Base-by-base conservation (phyloP, 208 protist genomes). In the Wallacemonas collosoma region DNA sequence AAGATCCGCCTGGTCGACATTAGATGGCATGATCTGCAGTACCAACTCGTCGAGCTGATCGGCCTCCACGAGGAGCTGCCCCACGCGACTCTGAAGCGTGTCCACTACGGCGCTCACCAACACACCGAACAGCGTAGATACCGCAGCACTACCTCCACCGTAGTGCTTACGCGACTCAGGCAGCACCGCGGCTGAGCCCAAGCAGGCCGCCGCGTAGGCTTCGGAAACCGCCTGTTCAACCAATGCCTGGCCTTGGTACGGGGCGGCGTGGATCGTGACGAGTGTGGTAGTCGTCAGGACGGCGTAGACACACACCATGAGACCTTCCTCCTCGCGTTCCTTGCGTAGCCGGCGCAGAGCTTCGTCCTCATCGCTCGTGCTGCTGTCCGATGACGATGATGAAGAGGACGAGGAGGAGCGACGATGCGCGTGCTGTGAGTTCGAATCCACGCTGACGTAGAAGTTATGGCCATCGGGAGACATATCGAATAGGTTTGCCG, bases 31-130 rank as follows among this genome's bases (percentile, higher is more conserved):
- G 38, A 95, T 89, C 63, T 93, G 82, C 67, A 95, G 82, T 17
- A 93, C 88, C 7, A 95, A 76, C 77, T 95, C 90, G 54, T 95
- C 87, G 1, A 93, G 80, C 64, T 86, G 80, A 63, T 95, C 82
- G 15, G 82, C 83, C 70, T 92, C 80, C 3, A 91, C 77, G 57
- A 93, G 75, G 35, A 90, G 77, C 44, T 68, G 64, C 45, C 76
- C 68, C 11, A 81, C 75, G 43, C 76, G 81, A 53, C 80, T 73
- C 69, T 90, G 86, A 50, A 89, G 65, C 15, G 82, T 74, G 43
- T 77, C 72, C 11, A 93, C 65, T 45, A 91, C 67, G 50, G 75
- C 47, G 64, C 79, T 80, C n/a, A 95, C 73, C 26, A 92, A 67
- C 14, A 87, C 71, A 73, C 86, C 88, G 48, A 90, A 79, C 38